Conservation (phyloP, 2,329 filamentous ascomycete species). For the Colletotrichum gigasporum region DNA sequence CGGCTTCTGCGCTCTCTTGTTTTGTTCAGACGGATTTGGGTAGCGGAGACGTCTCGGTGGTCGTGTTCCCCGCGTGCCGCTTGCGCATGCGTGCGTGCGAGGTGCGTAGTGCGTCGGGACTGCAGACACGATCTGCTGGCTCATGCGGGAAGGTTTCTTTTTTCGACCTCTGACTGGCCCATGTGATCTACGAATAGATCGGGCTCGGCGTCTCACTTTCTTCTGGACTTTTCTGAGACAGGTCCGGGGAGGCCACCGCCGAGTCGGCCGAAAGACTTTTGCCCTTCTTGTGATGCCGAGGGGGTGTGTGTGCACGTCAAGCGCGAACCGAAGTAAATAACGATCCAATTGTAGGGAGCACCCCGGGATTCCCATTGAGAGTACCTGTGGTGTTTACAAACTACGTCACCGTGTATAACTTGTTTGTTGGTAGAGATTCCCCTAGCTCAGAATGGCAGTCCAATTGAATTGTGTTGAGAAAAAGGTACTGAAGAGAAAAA, state of each 20-base stretch:
- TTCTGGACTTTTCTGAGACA: neutral
- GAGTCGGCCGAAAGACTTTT: no score
- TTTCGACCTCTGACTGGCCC: neutral
- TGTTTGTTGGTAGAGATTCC: no score
- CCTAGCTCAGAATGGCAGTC: no score
- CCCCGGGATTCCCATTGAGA: no score
- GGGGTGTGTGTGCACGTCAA: no score
- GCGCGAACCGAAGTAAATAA: no score
- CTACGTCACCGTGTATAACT: no score
- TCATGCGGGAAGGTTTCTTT: constrained; percentile 8
- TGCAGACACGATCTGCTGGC: constrained; percentile 14
- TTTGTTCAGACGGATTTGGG: constrained; percentile 23
- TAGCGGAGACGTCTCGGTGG: neutral
- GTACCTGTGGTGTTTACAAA: no score
- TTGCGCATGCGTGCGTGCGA: neutral
- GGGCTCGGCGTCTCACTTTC: neutral
- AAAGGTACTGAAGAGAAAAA: no score
- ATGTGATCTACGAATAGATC: constrained; percentile 15
- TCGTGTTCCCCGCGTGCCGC: neutral
- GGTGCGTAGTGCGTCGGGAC: neutral
- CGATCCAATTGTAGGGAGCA: no score
- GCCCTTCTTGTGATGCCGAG: neutral
- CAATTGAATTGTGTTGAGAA: no score
- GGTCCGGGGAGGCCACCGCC: neutral
- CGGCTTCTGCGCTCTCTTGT: no score